A percentile compares a stretch with the other conserved stretches of the same genome.
These are phyloP conservation scores for Mortierella sp. DNA, from an alignment of 371 early-diverging fungal genomes.

Conservation along the genomic window DNA sequence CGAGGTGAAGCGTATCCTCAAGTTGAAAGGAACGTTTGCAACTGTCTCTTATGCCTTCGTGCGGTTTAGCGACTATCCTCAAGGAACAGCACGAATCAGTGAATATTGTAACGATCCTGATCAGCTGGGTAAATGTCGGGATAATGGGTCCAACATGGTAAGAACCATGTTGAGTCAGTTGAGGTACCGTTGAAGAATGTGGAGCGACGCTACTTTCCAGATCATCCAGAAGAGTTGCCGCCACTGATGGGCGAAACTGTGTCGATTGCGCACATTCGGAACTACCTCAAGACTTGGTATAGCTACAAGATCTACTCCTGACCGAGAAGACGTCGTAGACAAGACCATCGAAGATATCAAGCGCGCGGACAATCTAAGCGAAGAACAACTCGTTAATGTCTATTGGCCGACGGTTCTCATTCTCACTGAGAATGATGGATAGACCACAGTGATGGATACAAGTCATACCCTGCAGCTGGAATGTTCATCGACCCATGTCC, in stretches of 20 bases:
- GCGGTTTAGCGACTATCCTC: constrained; percentile 56
- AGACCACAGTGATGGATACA: not conserved
- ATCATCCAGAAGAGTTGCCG: constrained; percentile 7
- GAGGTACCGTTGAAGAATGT: constrained; percentile 54
- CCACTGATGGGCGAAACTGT: constrained; percentile 53
- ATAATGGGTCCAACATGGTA: constrained; percentile 42
- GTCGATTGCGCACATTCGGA: constrained; percentile 55
- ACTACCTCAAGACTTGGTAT: constrained; percentile 68
- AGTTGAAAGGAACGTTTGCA: constrained; percentile 73
- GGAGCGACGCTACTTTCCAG: constrained; percentile 54
- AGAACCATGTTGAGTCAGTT: constrained; percentile 55
- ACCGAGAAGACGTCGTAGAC: constrained; percentile 47
- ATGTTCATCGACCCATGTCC: too few relatives aligned
- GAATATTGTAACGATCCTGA: constrained; percentile 48
- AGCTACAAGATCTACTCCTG: constrained; percentile 60
- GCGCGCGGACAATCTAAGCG: constrained; percentile 24
- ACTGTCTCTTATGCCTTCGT: constrained; percentile 69
- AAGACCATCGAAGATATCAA: constrained; percentile 44
- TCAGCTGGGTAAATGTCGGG: constrained; percentile 54
- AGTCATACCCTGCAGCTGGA: too few relatives aligned
- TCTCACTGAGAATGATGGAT: constrained; percentile 24
- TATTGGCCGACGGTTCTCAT: constrained; percentile 40
- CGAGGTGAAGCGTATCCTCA: constrained; percentile 73
- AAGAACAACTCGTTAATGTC: constrained; percentile 31
- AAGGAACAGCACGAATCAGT: constrained; percentile 45